Base-by-base conservation (phyloP, 352 stramenopile species). In the Peronospora belbahrii region DNA sequence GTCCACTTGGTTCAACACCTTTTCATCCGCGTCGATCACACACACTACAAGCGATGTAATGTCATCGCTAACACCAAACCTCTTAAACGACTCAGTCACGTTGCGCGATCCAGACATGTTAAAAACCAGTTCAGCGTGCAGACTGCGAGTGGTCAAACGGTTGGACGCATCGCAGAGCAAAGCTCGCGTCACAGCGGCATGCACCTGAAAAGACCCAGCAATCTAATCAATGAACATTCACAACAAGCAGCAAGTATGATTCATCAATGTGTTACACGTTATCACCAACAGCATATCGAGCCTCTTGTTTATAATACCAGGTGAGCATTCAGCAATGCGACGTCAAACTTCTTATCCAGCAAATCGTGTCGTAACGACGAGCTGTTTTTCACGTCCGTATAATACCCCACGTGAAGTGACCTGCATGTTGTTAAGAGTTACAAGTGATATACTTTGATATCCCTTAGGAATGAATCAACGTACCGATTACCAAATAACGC, bases 121-220 rank as follows among this genome's bases (percentile, higher is more conserved):
- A 55, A 90, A 93, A 38, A 93, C 79, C 14, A 93, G 59, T 64
- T 93, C 81, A 6, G 78, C 62, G 52, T 93, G 81, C 41, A 93
- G 42, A 36, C 65, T 85, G 56, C 81, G 85, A 45, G 81, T 87
- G 13, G 73, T 88, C 47, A 88, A 36, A 27, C 62, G 65, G 28
- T 46, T 61, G 7, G 61, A 65, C 41, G 73, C 66, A 34, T 85
- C 74, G 33, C 70, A 85, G n/a, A 85, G 61, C 28, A 93, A 62
- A 31, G 71, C 71, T 19, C 81, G 76, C 28, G 76, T 64, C n/a
- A 74, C 78, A 3, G 81, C 79, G 18, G 76, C 63, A 34, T 90
- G 70, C 44, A 93, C 52, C 59, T 87, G 74, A 51, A 90, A 89
- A n/a, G 70, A 60, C 18, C 82, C 70, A 1, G 82, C 65, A 19